Evolutionary conservation across 176 grass and related monocot genomes (phyloP), one percentile per base, ranked within the genome.

Genomic region (Phragmites australis): DNA sequence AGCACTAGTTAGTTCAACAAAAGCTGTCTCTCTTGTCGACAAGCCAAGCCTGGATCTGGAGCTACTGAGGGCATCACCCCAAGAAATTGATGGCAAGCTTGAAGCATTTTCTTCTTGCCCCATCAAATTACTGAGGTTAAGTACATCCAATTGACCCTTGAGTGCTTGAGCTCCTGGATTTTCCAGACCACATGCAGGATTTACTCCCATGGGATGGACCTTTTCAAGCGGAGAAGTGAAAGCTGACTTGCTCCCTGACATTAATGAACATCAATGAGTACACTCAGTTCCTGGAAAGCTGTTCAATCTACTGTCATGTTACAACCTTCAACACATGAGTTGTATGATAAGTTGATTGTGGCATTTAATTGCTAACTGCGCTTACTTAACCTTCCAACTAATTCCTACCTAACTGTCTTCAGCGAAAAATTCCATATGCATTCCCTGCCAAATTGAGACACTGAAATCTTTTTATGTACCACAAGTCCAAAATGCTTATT

Each of bases 191-290:
- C 68, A 80, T 64, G 68, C 82, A 59, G 85, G 66, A 70, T 78
- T 83, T 62, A 54, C 56, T 39, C 82, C 82, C 16, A 29, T 80
- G 4, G 55, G 46, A 82, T 84, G 75, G 61, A 75, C 72, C 75
- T 88, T 88, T 63, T 88, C 71, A 77, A 89, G 80, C 15, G 88
- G 71, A 84, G 92, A 84, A 83, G 81, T 65, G 31, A 79, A 89
- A 64, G 50, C 58, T 39, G 82, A 66, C 56, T 90, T 80, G 81
- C 68, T 84, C 42, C 80, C 86, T 70, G 86, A 39, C 70, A 84
- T 87, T 56, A 94, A 77, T 46, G 37, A 39, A 56, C 43, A 84
- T 87, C 42, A 88, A 77, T 55, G 12, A 65, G 43, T 37, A 49
- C 40, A 50, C 43, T 82, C 66, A 75, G 81, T 86, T 88, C 68